A percentile compares a stretch with the other conserved stretches of the same genome.
Conservation (phyloP, 148 eudicot genomes). For the Amaranthus hypochondriacus region DNA sequence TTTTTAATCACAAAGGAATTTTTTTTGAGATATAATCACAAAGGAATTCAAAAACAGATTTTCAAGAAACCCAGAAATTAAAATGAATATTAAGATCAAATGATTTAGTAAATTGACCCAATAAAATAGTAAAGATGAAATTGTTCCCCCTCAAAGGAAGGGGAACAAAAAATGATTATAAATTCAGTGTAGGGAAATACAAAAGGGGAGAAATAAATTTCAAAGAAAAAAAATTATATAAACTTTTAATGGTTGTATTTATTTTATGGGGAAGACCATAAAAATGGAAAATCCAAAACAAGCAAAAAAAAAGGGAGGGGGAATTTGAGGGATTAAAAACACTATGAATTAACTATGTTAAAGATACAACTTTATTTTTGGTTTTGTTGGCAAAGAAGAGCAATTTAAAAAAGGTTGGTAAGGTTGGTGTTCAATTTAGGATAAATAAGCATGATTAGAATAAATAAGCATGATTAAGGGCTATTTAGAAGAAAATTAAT, state of each 20-base stretch:
- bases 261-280: slow-evolving; percentile 1
- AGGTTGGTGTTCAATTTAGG: no score
- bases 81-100: not conserved
- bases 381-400: no score
- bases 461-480: no score
- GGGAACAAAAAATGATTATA: slow-evolving; percentile 7
- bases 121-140: not conserved
- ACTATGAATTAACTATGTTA: no score
- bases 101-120: not conserved
- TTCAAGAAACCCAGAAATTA: slow-evolving; percentile 6
- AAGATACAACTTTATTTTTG: no score
- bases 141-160: slow-evolving; percentile 16
- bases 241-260: slow-evolving; percentile 21
- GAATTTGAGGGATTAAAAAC: no score
- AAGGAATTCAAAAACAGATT: not conserved
- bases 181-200: not conserved
- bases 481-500: no score
- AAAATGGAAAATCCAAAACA: slow-evolving; percentile 5
- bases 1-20: not conserved
- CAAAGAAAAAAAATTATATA: not conserved
- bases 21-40: no score
- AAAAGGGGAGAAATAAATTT: not conserved
- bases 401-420: no score
- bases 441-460: no score
- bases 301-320: not conserved